Base-by-base conservation (phyloP, 164 flowering plant genomes). In the Magnolia kwangsiensis region DNA sequence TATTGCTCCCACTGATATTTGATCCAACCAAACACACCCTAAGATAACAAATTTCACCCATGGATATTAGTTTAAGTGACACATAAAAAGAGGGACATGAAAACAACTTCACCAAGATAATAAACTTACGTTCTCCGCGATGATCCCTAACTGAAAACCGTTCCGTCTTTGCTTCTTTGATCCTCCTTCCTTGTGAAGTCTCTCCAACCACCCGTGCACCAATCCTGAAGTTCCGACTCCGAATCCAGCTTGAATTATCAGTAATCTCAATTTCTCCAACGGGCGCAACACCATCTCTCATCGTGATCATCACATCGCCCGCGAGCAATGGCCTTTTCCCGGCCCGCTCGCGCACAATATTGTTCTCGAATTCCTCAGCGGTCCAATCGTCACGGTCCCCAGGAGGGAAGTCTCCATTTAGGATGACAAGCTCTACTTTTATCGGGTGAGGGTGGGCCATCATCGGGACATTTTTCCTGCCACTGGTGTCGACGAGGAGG, bases 241-340 rank as follows among this genome's bases (percentile, higher is more conserved):
- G 68, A 20, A 86, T 86, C 97, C 97, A 92, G 79, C 95, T 89
- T 19, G 97, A 92, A 63, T 92, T 92, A 51, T 92, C 97, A 0
- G 97, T 92, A 66, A 92, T 85, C 77, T 84, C 82, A 0, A 92
- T 69, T 8, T 85, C 91, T 18, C 87, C 88, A 0, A 90, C 63
- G 7, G 67, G 0, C 0, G 78, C 86, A 8, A 31, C 23, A 9
- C 94, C 90, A 37, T 86, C 87, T 58, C 88, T 86, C 74, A 89
- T 19, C 7, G 84, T 83, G 18, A 87, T 64, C 8, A 1, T 37
- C 67, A 89, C 27, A 2, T 90, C 94, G 19, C 94, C 94, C 0
- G 90, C 45, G 18, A 92, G 83, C 81, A 92, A 58, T 0, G 97
- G 97, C 31, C 94, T 73, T 80, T 82, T 92, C 0, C 94, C 93